Evolutionary conservation across 2,329 filamentous ascomycete genomes (phyloP), one percentile per base, ranked within the genome.

Genomic region (Gyromitra esculenta): DNA sequence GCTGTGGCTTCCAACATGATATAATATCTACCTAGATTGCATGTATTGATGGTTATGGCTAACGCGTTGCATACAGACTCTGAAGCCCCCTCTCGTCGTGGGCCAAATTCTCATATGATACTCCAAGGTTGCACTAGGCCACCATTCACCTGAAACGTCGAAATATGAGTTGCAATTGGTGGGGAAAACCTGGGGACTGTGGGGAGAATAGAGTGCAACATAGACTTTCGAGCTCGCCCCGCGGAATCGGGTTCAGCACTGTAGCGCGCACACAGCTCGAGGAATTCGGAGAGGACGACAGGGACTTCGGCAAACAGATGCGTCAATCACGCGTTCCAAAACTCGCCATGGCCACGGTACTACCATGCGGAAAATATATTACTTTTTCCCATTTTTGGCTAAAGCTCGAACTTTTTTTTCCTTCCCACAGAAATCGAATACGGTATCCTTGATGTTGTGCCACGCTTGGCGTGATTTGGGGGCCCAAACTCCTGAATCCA

Each of bases 161-260:
- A 43, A 8, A 57, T 13, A 37, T 25, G 13, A 63, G 8, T 18
- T 5, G 15, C 4, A 3, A 15, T 45, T 57, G 21, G 37, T 39
- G 50, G 66, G 54, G 62, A 60, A 68, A 66, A 62, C 13, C 63
- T 62, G 70, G 70, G 62, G 66, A 69, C 45, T 69, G 66, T 60
- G 66, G 66, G 62, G 62, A 73, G 39, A 52, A 66, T 57, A 73
- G 52, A 66, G 25, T 54, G n/a, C 4, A 35, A 37, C 31, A 8
- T 56, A 52, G 18, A 1, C 25, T 37, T 57, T 59, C 21, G 41
- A 45, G 18, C 63, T 60, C n/a, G 52, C 62, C 50, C 70, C 70
- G 70, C 70, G 54, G 63, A 52, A 73, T 73, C 63, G 62, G 54
- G 54, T 57, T 66, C 39, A 59, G 18, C 31, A 68, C 56, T n/a